Evolutionary conservation across 305 asterid species (phyloP), one percentile per base, ranked within the genome.

Genomic region (Fraxinus latifolia): DNA sequence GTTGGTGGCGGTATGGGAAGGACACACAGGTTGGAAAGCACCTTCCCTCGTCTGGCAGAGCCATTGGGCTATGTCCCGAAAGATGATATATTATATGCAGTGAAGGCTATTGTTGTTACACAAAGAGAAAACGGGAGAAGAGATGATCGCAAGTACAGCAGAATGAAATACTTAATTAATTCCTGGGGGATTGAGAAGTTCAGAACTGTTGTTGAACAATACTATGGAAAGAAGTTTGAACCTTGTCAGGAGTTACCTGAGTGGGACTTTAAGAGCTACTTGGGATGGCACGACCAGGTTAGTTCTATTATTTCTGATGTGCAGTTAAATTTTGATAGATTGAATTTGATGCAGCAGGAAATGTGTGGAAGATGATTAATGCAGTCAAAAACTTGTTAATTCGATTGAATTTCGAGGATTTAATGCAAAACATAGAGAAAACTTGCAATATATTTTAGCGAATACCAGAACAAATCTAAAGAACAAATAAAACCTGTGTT

Each of bases 241-340:
- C 91, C 94, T 74, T 90, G 92, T 85, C 95, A 42, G n/a, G 97
- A 91, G 80, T 88, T 95, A 85, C 98, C 97, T 47, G 91, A 94
- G 84, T 94, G 99, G 99, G 91, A 94, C 86, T 95, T 94, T 50
- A 91, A 93, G 89, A 94, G 97, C 89, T 90, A 95, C 89, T 88
- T 95, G 91, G 99, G 99, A 72, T 95, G 99, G 98, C 99, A 94
- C 21, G 97, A 95, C 80, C 98, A 94, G 97, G 98, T 95, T 50
- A 5, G 86, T 39, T 39, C 81, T 58, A 27, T 3, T 3, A 27
- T 27, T 60, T 60, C 0, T 17, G 42, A 65, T 29, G 6, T 53
- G 50, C 37, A 19, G 67, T 77, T 77, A 21, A 76, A 25, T 75
- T 58, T 37, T 83, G 14, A 67, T 67, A 27, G 74, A 25, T 67